A percentile compares a stretch with the other conserved stretches of the same genome.
Conservation (phyloP, 1,284 basidiomycete species). For the Puccinia polysora region DNA sequence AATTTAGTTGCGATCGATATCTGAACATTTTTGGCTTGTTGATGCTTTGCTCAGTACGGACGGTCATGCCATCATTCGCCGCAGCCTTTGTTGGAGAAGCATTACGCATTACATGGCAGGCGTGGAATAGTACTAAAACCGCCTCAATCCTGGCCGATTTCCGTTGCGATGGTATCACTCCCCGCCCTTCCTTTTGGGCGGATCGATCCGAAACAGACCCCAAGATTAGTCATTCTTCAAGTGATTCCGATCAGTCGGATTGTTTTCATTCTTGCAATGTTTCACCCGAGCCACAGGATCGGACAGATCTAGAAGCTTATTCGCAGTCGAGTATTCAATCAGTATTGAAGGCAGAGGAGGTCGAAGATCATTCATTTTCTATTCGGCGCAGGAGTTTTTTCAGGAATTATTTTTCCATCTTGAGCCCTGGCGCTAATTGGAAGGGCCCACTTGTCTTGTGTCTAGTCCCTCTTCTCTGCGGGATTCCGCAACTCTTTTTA, state of each 20-base stretch:
- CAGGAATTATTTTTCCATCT: background rate
- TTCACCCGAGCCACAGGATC: too few species aligned
- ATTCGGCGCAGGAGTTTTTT: background rate
- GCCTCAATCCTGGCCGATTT: background rate
- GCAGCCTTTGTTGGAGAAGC: constrained; percentile 32
- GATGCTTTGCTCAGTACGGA: constrained; percentile 3
- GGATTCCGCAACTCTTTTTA: constrained; percentile 7
- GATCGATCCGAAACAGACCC: too few species aligned
- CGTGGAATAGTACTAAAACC: background rate
- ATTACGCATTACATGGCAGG: constrained; percentile 22
- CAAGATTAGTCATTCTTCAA: too few species aligned
- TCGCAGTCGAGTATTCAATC: too few species aligned
- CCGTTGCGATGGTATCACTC: background rate
- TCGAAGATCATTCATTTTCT: background rate
- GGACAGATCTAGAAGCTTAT: too few species aligned
- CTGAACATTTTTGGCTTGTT: too few species aligned
- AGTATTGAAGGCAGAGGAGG: too few species aligned
- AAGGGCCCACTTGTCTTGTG: constrained; percentile 14
- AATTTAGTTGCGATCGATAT: too few species aligned
- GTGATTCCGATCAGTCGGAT: too few species aligned
- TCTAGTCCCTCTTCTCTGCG: constrained; percentile 15
- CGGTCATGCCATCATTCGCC: constrained; percentile 26
- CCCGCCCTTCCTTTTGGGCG: background rate
- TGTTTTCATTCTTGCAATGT: too few species aligned
- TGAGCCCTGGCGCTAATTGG: background rate